Evolutionary conservation across 108 stramenopile species (phyloP), one percentile per base, ranked within the genome.

Genomic region (Chaetoceros muelleri): DNA sequence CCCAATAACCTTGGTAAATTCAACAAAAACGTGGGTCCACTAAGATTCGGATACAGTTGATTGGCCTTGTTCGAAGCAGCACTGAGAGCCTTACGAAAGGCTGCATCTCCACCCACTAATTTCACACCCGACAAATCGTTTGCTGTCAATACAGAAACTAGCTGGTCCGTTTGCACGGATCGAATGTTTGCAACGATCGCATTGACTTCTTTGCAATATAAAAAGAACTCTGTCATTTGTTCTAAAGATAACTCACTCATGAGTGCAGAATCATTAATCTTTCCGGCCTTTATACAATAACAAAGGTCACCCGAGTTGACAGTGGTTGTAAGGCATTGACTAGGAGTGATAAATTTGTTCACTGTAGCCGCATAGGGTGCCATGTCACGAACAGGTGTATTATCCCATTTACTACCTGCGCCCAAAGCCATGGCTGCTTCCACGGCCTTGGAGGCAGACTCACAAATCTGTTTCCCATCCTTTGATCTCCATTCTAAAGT

Each of bases 151-250:
- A 91, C 69, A 46, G 58, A 67, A 7, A 75, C 47, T 24, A 87
- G 30, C 25, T 57, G 58, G 28, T 82, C 83, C 19, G 58, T 58
- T 44, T 75, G 40, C 16, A 79, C 10, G 1, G 79, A 77, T 8
- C 84, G 77, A 18, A 74, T 53, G 57, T 85, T 82, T 3, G 84
- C 80, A 7, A 80, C 82, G 1, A 58, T 26, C 26, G 69, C 60
- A 63, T 85, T 85, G 8, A 92, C 72, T 71, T 87, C 90, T 61
- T 87, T 85, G 24, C 66, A 62, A 58, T 87, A 92, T 16, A 92
- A 52, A 52, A 92, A 92, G 61, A 85, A 92, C 1, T 85, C 77
- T 1, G 71, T 57, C 67, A 92, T 67, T 44, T 82, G 53, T 0
- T 76, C 70, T 2, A 84, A 72, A 1, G 71, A 50, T 44, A 80